Percentiles rank a stretch among this genome's conserved stretches.
These are phyloP conservation scores for Isabelozyma pseudorhagii DNA, from an alignment of 805 yeast genomes.

Conservation along the genomic window DNA sequence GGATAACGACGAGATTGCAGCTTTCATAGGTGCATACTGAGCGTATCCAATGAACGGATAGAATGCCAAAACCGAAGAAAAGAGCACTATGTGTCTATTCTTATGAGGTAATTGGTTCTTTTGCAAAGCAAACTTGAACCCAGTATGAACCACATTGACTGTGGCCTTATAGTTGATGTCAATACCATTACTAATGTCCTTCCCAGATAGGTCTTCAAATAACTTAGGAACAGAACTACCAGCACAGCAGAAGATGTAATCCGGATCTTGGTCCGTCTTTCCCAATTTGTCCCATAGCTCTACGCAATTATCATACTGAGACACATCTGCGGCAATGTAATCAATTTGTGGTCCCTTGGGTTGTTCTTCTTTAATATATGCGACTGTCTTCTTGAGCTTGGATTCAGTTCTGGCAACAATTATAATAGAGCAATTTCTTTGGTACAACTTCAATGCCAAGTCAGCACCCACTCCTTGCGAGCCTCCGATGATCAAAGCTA, in stretches of 20 bases:
- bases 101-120: conserved; percentile 14
- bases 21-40: conserved; percentile 87
- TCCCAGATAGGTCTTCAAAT: conserved; percentile 61
- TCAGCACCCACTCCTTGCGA: conserved; percentile 92
- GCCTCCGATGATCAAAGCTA: conserved; percentile 84
- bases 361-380: conserved; percentile 29
- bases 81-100: conserved; percentile 55
- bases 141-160: conserved; percentile 65
- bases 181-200: conserved; percentile 61
- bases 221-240: conserved; percentile 82
- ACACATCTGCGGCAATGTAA: conserved; percentile 63
- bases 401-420: conserved; percentile 74
- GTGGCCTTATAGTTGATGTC: conserved; percentile 71
- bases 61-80: conserved; percentile 75
- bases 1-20: conserved; percentile 74
- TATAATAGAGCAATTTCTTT: conserved; percentile 59
- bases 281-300: conserved; percentile 37
- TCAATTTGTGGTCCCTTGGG: conserved; percentile 18
- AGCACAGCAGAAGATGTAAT: conserved; percentile 79
- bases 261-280: conserved; percentile 47
- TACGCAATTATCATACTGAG: conserved; percentile 50
- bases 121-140: conserved; percentile 39
- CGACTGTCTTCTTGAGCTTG: conserved; percentile 52
- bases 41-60: conserved; percentile 90
- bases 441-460: conserved; percentile 57